Evolutionary conservation across 2,329 filamentous ascomycete genomes (phyloP), one percentile per base, ranked within the genome.

Genomic region (Penicillium digitatum): DNA sequence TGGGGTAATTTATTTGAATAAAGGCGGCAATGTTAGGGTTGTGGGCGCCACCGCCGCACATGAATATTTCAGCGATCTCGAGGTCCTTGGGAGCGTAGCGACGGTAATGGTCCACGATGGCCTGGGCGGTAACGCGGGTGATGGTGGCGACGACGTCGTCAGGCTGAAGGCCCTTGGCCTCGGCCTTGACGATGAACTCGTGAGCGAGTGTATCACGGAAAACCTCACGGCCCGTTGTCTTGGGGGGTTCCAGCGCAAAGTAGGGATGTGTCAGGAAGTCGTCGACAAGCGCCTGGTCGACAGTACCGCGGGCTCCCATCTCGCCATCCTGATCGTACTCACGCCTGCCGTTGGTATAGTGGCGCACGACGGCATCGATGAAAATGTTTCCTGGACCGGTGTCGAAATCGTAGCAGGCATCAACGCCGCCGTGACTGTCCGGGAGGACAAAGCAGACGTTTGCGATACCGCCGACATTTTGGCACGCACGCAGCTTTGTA

Each of bases 401-500:
- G 61, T 82, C 78, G 56, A 82, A 81, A 62, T 82, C 79, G 61
- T 77, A 78, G 54, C 73, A 76, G 43, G 73, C 70, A 56, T 72
- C 66, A 1, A 63, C 59, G 3, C 62, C 62, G 20, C 62, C 62
- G 31, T 64, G 60, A 11, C 37, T 62, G 3, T 64, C 62, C 0
- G 60, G 62, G 9, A 61, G 59, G n/a, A 64, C 58, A n/a, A 64
- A 84, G 70, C 79, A 85, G 24, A 86, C 79, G 60, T 82, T 85
- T 29, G 79, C 80, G 39, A 86, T 83, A 31, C 82, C 82, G 48
- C 81, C 81, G 51, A 86, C 84, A 62, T 85, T 84, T 63, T 85
- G 81, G 66, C 82, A 84, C 2, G 80, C 81, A 26, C 83, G 78
- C 8, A 83, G 71, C 67, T 82, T 83, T 4, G 70, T 79, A 0